Evolutionary conservation across 1,284 basidiomycete genomes (phyloP).

Genomic region (Malassezia nana): DNA sequence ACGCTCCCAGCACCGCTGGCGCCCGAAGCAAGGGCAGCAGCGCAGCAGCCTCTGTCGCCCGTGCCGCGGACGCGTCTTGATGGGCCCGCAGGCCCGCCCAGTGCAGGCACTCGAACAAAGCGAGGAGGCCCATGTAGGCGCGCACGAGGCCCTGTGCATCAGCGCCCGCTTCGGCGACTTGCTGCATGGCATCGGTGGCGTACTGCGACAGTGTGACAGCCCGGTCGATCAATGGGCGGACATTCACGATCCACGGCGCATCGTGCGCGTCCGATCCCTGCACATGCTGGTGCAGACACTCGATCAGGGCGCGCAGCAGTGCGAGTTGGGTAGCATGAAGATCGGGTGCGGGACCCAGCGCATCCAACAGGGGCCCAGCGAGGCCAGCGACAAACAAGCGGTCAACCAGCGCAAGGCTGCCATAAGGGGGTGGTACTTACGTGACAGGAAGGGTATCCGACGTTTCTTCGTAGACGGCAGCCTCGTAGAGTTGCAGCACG

Average conservation of each 20-base stretch:
- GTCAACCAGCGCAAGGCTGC: constrained; percentile 2
- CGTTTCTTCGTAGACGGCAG: not conserved
- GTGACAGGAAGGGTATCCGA: not conserved
- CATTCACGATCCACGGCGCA: not conserved
- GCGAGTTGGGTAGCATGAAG: constrained; percentile 5
- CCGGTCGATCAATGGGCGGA: not conserved
- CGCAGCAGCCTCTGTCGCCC: not conserved
- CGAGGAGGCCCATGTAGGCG: constrained; percentile 14
- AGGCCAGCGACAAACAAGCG: not conserved
- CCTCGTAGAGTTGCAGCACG: constrained; percentile 7
- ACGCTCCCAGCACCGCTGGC: constrained; percentile 2
- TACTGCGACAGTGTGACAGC: not conserved
- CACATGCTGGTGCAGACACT: constrained; percentile 5
- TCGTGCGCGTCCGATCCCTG: not conserved
- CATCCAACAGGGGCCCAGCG: not conserved
- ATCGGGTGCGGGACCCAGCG: not conserved
- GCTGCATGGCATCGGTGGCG: not conserved
- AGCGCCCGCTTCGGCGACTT: not conserved
- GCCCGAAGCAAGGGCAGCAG: constrained; percentile 1
- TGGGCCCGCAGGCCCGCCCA: constrained; percentile 3
- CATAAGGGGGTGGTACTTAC: not conserved
- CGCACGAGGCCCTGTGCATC: constrained; percentile 11
- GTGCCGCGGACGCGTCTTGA: constrained; percentile 5
- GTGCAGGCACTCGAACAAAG: constrained; percentile 5
- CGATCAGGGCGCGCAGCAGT: constrained; percentile 1